Base-by-base conservation (phyloP, 2,329 filamentous ascomycete species). In the Aspergillus bombycis region DNA sequence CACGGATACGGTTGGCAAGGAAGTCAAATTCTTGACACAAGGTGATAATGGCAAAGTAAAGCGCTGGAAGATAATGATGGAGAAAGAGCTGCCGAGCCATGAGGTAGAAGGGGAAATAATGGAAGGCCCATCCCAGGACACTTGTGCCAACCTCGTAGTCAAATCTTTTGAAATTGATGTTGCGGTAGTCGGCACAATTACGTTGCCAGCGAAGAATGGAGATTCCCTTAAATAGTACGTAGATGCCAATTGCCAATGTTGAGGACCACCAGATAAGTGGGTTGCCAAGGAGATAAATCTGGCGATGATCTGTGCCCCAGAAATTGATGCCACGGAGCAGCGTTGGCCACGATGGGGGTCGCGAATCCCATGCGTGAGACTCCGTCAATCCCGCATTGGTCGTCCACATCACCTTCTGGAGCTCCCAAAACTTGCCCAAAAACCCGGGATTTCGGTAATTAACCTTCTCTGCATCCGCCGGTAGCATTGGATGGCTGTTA, bases 41-140 rank as follows among this genome's bases (percentile, higher is more conserved):
- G 10, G 91, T 89, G 69, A 98, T 89, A 72, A 99, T 89, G 66
- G 91, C 93, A 77, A 99, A 99, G 82, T 97, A 96, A 16, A 99
- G 87, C 2, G 95, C 95, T 0, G 95, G 95, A 80, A 99, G 95
- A 80, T 99, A 99, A 82, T 99, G 95, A 79, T 99, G 95, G 66
- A 99, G 84, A 86, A 99, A 99, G 41, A 99, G 89, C 81, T 99
- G 95, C 71, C 95, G 93, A 76, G 95, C 89, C 95, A 99, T 98
- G 62, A 99, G 86, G 83, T 89, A 99, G 83, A 99, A 99, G 12
- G 95, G 95, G 84, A 99, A 98, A 83, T 97, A 99, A 81, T 99
- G 95, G 79, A 99, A 90, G 55, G 92, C 93, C 95, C 95, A 99
- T 70, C 91, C 95, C 10, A 99, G 86, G 36, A 97, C 91, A 21